A percentile compares a stretch with the other conserved stretches of the same genome.
phyloP scores from a whole-genome alignment of 306 rosid genomes.

The Gastrolobium villosum region DNA sequence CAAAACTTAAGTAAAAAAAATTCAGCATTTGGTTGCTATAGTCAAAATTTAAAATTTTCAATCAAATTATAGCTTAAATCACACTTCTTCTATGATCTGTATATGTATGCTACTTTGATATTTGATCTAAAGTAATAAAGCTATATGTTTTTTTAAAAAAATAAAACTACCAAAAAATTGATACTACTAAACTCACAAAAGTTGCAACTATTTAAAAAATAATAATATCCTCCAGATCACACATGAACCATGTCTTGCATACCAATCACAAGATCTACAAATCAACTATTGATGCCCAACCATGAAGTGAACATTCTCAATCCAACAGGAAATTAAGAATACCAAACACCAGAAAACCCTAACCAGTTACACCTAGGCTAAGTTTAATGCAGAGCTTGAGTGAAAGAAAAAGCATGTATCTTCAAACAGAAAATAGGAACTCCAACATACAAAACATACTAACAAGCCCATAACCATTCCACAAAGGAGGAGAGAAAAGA shows the following conservation, averaged over 20 bases:
- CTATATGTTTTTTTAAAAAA: background rate
- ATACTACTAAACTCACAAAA: constrained; percentile 2
- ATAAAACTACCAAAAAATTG: background rate
- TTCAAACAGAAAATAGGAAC: background rate
- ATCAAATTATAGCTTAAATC: background rate
- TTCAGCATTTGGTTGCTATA: background rate
- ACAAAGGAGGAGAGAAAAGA: background rate
- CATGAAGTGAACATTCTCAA: background rate
- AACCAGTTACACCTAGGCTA: background rate
- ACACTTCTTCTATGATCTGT: background rate
- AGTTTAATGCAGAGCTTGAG: background rate
- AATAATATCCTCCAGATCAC: background rate
- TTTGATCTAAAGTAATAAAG: background rate
- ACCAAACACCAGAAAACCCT: too few relatives aligned
- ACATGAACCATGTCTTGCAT: background rate
- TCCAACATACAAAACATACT: background rate
- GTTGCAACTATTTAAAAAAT: background rate
- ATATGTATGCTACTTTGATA: background rate
- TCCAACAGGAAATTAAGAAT: background rate
- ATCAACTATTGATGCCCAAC: background rate
- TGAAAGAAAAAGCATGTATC: background rate
- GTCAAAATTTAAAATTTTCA: background rate
- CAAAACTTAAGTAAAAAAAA: constrained; percentile 5
- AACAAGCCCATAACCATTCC: background rate
- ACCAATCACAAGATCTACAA: background rate